These are phyloP conservation scores for Biancaea sappan DNA, from an alignment of 306 rosid genomes.

Conservation along the genomic window DNA sequence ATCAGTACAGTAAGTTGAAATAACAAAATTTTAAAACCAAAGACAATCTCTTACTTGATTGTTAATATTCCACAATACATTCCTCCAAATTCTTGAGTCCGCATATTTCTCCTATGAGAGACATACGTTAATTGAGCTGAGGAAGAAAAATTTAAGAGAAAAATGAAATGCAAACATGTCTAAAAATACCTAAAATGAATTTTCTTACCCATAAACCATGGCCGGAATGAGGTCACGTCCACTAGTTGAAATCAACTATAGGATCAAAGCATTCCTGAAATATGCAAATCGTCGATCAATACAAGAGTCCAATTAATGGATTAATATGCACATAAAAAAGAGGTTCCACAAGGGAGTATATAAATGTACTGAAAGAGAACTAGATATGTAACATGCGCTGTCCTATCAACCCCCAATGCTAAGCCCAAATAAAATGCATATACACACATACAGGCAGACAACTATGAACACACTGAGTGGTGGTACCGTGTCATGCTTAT, in stretches of 20 bases:
- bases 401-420: background rate
- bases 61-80: conserved; percentile 85
- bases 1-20: conserved; percentile 30
- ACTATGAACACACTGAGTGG: background rate
- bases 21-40: background rate
- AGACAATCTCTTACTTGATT: conserved; percentile 70
- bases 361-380: conserved; percentile 17
- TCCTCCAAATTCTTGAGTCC: conserved; percentile 93
- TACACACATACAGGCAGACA: background rate
- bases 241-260: conserved; percentile 69
- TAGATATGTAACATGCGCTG: background rate
- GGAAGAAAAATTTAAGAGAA: background rate
- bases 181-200: conserved; percentile 10
- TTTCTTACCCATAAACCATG: conserved; percentile 91
- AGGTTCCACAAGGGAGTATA: conserved; percentile 16
- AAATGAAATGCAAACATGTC: conserved; percentile 25
- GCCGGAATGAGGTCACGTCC: conserved; percentile 96
- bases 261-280: conserved; percentile 95
- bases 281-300: conserved; percentile 23
- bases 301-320: conserved; percentile 8
- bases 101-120: conserved; percentile 68
- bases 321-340: conserved; percentile 2
- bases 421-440: conserved; percentile 9
- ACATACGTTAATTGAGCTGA: conserved; percentile 19
- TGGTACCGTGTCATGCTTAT: background rate